Percentiles rank a stretch among this genome's conserved stretches.
Evolutionary conservation across 192 early-diverging fungal species (phyloP).

Genomic region (Geranomyces michiganensis): DNA sequence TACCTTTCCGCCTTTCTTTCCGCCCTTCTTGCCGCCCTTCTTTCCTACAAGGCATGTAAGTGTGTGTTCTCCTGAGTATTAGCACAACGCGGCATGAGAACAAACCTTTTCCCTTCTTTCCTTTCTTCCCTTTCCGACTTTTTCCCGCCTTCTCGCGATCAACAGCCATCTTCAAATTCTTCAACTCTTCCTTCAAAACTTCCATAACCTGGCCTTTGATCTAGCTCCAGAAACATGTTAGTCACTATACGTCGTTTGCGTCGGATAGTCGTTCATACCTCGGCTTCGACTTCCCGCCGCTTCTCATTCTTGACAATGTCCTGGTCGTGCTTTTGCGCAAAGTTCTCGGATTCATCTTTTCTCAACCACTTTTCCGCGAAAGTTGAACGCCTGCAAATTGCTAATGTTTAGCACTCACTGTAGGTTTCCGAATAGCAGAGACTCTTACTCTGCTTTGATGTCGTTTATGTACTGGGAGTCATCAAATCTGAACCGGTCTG

Average conservation of each 20-base stretch:
- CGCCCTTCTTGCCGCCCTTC: constrained; percentile 53
- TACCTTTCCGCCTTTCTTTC: constrained; percentile 50
- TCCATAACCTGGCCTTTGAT: constrained; percentile 64
- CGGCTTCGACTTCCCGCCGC: constrained; percentile 60
- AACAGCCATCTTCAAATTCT: constrained; percentile 62
- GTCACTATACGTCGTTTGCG: background rate
- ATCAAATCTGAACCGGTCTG: constrained; percentile 50
- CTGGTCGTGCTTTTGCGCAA: constrained; percentile 66
- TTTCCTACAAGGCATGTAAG: constrained; percentile 38
- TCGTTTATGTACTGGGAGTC: constrained; percentile 49
- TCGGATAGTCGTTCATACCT: constrained; percentile 35
- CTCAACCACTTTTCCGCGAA: constrained; percentile 52
- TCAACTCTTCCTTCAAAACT: constrained; percentile 61
- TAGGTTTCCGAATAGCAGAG: background rate
- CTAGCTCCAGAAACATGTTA: constrained; percentile 18
- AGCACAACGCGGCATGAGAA: background rate
- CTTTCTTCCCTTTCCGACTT: constrained; percentile 55
- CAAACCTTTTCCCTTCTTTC: constrained; percentile 42
- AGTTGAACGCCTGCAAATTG: constrained; percentile 23
- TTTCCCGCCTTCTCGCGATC: constrained; percentile 58
- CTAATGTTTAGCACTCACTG: background rate
- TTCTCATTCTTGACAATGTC: constrained; percentile 66
- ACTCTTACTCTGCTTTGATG: constrained; percentile 48
- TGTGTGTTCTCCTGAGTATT: background rate
- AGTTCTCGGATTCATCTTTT: constrained; percentile 65